Base-by-base conservation (phyloP, 2,329 filamentous ascomycete species). In the Fusarium papillatum region DNA sequence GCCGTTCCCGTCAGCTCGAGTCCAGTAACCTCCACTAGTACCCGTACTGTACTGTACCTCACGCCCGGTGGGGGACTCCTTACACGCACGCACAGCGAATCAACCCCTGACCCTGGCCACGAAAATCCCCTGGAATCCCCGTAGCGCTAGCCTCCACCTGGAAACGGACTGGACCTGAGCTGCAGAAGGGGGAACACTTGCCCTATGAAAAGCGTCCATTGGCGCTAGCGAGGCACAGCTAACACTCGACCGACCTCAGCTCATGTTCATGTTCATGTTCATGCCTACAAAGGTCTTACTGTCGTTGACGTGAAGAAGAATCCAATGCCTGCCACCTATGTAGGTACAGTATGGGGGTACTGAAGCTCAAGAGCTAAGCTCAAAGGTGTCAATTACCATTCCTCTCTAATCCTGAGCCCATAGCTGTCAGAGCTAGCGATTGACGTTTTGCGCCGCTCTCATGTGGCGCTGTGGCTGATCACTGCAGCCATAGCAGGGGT, bases 121-220 rank as follows among this genome's bases (percentile, higher is more conserved):
- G 74, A 64, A 76, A 67, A 76, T 76, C 74, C 74, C 74, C 74
- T 77, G 71, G 50, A 13, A 63, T 70, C 71, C 65, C 74, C 74
- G 71, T 70, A 62, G 24, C 55, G 50, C 74, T 76, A 69, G 53
- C 53, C 36, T 38, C 36, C 36, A 38, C 36, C 74, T 43, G 17
- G 69, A 66, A 75, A 63, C 65, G 64, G 68, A 39, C 38, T 17
- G 38, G 38, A 19, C 36, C 36, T 38, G 38, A 75, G 74, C 74
- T 76, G 61, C 71, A 68, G 73, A 55, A 72, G 60, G 43, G 43
- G 43, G 48, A 55, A 43, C 29, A 67, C 48, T 39, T 24, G 65
- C 29, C 65, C 74, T 77, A 66, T 75, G 22, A 70, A 75, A 68
- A 73, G 70, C 43, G 24, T 41, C 64, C 39, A 59, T 59, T 60